Conservation (phyloP, 768 basidiomycete genomes). For the Boletus insuetus region DNA sequence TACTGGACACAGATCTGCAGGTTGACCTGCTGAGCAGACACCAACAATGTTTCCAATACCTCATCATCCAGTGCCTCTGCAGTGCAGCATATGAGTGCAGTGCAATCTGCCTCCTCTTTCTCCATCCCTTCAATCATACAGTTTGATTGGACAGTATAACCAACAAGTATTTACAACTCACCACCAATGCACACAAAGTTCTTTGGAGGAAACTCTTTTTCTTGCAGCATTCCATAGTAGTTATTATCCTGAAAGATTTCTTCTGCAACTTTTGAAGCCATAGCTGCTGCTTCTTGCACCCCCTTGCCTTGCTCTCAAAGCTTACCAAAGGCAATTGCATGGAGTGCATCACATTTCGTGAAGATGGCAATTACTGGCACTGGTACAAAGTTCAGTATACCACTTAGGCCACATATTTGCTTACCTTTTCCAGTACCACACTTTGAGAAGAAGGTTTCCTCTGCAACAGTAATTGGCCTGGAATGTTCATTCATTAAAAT, state of each 20-base stretch:
- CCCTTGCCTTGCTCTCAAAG: slow-evolving; percentile 8
- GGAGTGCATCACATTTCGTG: slow-evolving; percentile 37
- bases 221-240: not conserved
- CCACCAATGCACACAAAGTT: not conserved
- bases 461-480: slow-evolving; percentile 27
- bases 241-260: not conserved
- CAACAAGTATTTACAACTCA: not conserved
- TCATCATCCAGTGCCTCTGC: slow-evolving; percentile 1
- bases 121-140: not conserved
- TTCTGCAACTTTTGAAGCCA: slow-evolving; percentile 15
- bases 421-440: slow-evolving; percentile 7
- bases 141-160: too few relatives aligned
- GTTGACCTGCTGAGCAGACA: not conserved
- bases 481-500: too few relatives aligned
- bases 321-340: slow-evolving; percentile 16
- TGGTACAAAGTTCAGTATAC: slow-evolving; percentile 4
- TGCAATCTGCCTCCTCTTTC: not conserved
- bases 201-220: not conserved
- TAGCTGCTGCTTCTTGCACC: not conserved
- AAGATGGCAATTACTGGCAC: slow-evolving; percentile 40
- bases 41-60: not conserved
- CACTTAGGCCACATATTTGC: not conserved
- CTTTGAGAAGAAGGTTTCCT: slow-evolving; percentile 29
- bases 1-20: not conserved
- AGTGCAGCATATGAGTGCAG: not conserved